Percentiles rank a stretch among this genome's conserved stretches.
These are phyloP conservation scores for Neovahlkampfia damariscottae DNA, from an alignment of 78 protist species.

Conservation along the genomic window DNA sequence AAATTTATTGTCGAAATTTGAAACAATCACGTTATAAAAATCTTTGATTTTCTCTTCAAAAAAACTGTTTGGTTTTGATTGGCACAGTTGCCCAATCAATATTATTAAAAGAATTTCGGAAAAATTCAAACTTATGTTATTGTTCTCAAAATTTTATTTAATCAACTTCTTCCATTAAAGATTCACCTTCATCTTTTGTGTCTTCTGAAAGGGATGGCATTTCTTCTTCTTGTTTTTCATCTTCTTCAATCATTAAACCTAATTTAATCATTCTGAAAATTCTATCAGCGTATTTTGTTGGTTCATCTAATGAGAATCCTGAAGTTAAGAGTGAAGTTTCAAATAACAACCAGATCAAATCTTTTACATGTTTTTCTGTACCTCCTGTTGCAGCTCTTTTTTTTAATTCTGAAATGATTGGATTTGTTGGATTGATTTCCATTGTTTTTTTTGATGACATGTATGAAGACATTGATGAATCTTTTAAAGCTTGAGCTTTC, in stretches of 20 bases:
- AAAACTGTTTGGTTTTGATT: too few species aligned
- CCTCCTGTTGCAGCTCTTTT: conserved; percentile 59
- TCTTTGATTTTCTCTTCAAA: too few species aligned
- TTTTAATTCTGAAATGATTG: conserved; percentile 78
- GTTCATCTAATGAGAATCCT: conserved; percentile 96
- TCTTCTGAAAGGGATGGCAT: conserved; percentile 2
- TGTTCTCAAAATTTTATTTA: conserved; percentile 22
- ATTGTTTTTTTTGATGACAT: conserved; percentile 92
- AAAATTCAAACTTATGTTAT: too few species aligned
- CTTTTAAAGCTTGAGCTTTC: conserved; percentile 98
- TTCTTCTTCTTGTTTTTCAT: conserved; percentile 16
- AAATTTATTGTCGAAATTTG: too few species aligned
- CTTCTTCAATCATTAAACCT: conserved; percentile 72
- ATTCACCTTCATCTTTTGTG: conserved; percentile 24
- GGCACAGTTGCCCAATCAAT: too few species aligned
- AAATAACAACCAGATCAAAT: conserved; percentile 84
- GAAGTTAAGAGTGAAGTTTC: conserved; percentile 94
- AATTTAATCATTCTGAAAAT: conserved; percentile 96
- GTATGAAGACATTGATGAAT: conserved; percentile 82
- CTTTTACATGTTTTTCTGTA: conserved; percentile 86
- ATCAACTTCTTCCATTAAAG: conserved; percentile 80
- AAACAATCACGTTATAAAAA: too few species aligned
- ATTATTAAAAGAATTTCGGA: too few species aligned
- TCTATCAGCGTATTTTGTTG: conserved; percentile 77
- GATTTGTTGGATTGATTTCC: conserved; percentile 95